phyloP scores from a whole-genome alignment of 805 yeast genomes.

The Candida caryicola region DNA sequence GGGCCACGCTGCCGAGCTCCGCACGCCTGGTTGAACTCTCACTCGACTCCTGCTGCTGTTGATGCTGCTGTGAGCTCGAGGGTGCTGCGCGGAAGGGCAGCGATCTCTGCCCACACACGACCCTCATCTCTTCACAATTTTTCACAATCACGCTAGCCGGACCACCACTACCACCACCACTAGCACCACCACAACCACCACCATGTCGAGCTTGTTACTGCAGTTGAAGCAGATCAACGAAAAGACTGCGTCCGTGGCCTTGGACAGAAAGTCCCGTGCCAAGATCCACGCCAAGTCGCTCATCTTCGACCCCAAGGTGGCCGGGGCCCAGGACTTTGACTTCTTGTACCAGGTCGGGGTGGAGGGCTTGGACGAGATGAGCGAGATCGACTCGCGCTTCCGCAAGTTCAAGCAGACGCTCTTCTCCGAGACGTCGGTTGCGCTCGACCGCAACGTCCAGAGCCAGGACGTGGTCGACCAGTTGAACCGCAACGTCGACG shows the following conservation, averaged over 20 bases:
- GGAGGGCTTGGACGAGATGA: constrained; percentile 75
- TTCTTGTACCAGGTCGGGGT: constrained; percentile 66
- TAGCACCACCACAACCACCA: not conserved
- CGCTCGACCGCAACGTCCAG: constrained; percentile 80
- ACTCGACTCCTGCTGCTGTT: too few species aligned
- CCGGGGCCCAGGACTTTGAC: constrained; percentile 93
- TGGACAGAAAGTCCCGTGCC: constrained; percentile 83
- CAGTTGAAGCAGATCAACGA: constrained; percentile 74
- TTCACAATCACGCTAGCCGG: too few species aligned
- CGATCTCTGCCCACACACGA: not conserved
- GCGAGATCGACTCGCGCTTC: constrained; percentile 72
- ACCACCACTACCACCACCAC: too few species aligned
- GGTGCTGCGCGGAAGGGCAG: too few species aligned
- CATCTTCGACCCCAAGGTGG: constrained; percentile 79
- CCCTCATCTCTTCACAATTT: not conserved
- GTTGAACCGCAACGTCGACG: constrained; percentile 69
- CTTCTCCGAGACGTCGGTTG: constrained; percentile 78
- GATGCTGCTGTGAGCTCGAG: too few species aligned
- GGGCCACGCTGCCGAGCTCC: too few species aligned
- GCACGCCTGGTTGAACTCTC: too few species aligned
- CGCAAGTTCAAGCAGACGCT: constrained; percentile 63
- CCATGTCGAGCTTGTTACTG: constrained; percentile 64
- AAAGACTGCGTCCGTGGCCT: constrained; percentile 65
- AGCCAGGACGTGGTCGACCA: constrained; percentile 71
- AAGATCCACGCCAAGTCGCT: constrained; percentile 87